Evolutionary conservation across 2,329 filamentous ascomycete species (phyloP).

Genomic region (Hawksworthiomyces lignivorus): DNA sequence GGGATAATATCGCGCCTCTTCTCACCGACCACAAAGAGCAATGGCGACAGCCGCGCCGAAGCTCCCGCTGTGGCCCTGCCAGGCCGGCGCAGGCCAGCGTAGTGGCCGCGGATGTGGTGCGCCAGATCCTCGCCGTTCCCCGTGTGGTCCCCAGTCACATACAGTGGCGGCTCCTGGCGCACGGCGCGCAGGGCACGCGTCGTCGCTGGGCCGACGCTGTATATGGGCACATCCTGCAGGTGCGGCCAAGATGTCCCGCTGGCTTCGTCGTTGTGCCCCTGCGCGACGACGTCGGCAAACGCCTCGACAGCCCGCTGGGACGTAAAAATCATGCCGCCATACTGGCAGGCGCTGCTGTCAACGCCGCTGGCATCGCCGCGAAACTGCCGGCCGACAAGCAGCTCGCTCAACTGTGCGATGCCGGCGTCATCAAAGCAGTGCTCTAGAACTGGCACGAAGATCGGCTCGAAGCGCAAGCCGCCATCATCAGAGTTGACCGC

Average conservation of each 20-base stretch:
- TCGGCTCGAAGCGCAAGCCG: constrained; percentile 44
- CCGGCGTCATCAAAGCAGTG: constrained; percentile 59
- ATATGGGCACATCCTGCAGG: constrained; percentile 53
- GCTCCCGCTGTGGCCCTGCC: constrained; percentile 36
- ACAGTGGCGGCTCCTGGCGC: constrained; percentile 40
- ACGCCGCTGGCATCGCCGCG: constrained; percentile 7
- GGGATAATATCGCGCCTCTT: constrained; percentile 86
- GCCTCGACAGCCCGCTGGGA: constrained; percentile 79
- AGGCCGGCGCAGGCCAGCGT: constrained; percentile 31
- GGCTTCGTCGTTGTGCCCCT: constrained; percentile 28
- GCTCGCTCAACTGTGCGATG: constrained; percentile 41
- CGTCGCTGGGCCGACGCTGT: constrained; percentile 76
- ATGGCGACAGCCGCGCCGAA: constrained; percentile 52
- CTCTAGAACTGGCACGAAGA: constrained; percentile 70
- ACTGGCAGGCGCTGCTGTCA: constrained; percentile 28
- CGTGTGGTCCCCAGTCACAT: constrained; percentile 70
- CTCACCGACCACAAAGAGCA: constrained; percentile 87
- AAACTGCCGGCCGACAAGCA: constrained; percentile 40
- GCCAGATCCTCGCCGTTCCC: constrained; percentile 80
- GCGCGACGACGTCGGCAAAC: constrained; percentile 55
- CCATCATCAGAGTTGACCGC: constrained; percentile 21
- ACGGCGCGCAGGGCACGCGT: constrained; percentile 62
- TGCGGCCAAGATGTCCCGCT: constrained; percentile 38
- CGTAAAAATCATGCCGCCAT: constrained; percentile 76
- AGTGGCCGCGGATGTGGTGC: constrained; percentile 70